Conservation (phyloP, 495 filamentous ascomycete species). For the Penicillium bovifimosum region DNA sequence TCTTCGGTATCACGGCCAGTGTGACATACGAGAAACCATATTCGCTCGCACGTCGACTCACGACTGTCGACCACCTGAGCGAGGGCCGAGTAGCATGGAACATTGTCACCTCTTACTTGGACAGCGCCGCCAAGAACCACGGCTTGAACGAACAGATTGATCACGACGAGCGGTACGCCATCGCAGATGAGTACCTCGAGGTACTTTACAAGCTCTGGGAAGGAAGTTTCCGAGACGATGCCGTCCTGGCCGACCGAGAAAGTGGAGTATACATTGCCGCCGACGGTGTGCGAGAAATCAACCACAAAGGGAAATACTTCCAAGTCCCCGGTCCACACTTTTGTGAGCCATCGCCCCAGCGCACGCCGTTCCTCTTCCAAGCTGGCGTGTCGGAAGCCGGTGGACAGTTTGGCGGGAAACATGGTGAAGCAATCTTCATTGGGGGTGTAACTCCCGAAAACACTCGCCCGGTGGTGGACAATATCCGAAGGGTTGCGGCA, state of each 20-base stretch:
- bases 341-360: constrained; percentile 51
- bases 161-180: constrained; percentile 55
- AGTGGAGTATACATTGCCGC: constrained; percentile 46
- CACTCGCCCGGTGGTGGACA: constrained; percentile 42
- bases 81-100: constrained; percentile 55
- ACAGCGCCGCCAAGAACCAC: constrained; percentile 52
- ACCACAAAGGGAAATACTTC: constrained; percentile 55
- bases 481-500: constrained; percentile 41
- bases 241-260: constrained; percentile 45
- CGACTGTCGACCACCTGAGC: constrained; percentile 55
- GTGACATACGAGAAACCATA: constrained; percentile 56
- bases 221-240: constrained; percentile 55
- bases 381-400: constrained; percentile 52
- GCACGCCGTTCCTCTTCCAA: constrained; percentile 52
- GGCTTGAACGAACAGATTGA: constrained; percentile 42
- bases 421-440: constrained; percentile 55
- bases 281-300: constrained; percentile 46
- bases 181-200: constrained; percentile 54
- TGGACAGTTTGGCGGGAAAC: constrained; percentile 49
- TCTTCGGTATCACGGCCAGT: constrained; percentile 48
- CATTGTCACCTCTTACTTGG: constrained; percentile 56
- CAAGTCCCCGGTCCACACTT: constrained; percentile 52
- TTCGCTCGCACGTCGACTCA: constrained; percentile 51
- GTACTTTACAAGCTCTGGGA: constrained; percentile 59
- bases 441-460: constrained; percentile 43